Evolutionary conservation across 1,139 yeast genomes (phyloP).

Genomic region (Nakaseomyces glabratus): DNA sequence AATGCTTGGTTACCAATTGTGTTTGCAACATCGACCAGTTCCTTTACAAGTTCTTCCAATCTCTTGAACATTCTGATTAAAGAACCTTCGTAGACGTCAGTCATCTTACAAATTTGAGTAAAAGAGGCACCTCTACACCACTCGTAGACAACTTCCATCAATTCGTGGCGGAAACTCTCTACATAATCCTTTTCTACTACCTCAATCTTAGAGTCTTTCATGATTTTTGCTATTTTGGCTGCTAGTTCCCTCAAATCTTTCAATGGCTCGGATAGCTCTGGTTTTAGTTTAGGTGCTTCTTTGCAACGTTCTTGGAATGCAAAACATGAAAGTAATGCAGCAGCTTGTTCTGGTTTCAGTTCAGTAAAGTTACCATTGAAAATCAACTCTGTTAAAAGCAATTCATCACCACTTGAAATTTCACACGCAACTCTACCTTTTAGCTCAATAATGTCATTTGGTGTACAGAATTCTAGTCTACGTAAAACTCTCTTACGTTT

Average conservation of each 20-base stretch:
- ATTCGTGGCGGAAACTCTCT: conserved; percentile 79
- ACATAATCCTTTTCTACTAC: conserved; percentile 85
- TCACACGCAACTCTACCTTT: conserved; percentile 97
- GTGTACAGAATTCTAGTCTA: conserved; percentile 72
- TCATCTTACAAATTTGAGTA: conserved; percentile 96
- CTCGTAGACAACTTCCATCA: conserved; percentile 93
- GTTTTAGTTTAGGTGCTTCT: conserved; percentile 75
- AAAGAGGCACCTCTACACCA: conserved; percentile 97
- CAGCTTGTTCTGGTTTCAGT: conserved; percentile 79
- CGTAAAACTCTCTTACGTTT: conserved; percentile 88
- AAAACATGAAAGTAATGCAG: conserved; percentile 84
- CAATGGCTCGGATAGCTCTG: conserved; percentile 83
- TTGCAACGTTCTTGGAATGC: conserved; percentile 95
- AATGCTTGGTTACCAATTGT: conserved; percentile 84
- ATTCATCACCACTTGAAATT: conserved; percentile 89
- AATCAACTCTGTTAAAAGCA: conserved; percentile 78
- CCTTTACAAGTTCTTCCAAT: conserved; percentile 85
- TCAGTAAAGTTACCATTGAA: conserved; percentile 94
- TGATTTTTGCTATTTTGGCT: conserved; percentile 74
- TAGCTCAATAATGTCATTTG: conserved; percentile 76
- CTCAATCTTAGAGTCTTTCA: conserved; percentile 82
- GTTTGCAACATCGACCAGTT: conserved; percentile 81
- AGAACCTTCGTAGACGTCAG: conserved; percentile 96
- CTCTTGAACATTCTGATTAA: conserved; percentile 89
- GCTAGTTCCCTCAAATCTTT: conserved; percentile 88